These are phyloP conservation scores for Apocynum venetum DNA, from an alignment of 257 asterid species.

Conservation along the genomic window DNA sequence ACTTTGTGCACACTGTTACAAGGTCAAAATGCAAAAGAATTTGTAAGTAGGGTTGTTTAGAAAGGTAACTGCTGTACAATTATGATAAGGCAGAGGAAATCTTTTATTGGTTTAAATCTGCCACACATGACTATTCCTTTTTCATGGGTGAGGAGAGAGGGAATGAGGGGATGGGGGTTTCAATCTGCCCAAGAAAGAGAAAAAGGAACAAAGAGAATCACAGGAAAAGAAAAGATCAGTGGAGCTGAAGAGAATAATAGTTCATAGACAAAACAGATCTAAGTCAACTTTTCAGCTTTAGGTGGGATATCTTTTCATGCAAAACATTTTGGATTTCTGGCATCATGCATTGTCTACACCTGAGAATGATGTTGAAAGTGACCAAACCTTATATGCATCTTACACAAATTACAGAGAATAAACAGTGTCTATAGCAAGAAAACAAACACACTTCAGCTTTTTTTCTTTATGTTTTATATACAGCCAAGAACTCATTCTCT, in stretches of 20 bases:
- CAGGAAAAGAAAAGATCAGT: constrained; percentile 8
- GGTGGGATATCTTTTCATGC: constrained; percentile 13
- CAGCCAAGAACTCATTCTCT: constrained; percentile 29
- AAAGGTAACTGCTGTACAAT: too few species aligned
- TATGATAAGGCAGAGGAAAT: background rate
- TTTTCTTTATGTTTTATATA: constrained; percentile 14
- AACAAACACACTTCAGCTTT: constrained; percentile 7
- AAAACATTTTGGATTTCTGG: constrained; percentile 19
- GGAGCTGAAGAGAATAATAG: constrained; percentile 7
- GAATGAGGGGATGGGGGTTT: background rate
- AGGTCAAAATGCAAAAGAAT: too few species aligned
- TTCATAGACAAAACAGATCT: constrained; percentile 12
- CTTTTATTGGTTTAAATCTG: background rate
- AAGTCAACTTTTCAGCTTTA: constrained; percentile 12
- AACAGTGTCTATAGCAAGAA: constrained; percentile 23
- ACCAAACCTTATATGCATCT: constrained; percentile 23
- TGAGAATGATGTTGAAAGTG: constrained; percentile 33
- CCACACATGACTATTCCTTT: background rate
- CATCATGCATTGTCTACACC: constrained; percentile 30
- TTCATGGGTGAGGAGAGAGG: background rate
- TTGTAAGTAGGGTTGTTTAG: too few species aligned
- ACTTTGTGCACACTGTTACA: too few species aligned
- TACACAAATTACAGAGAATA: constrained; percentile 28
- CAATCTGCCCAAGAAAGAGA: constrained; percentile 4
- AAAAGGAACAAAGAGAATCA: constrained; percentile 1